Percentiles rank a stretch among this genome's conserved stretches.
phyloP scores from a whole-genome alignment of 495 filamentous ascomycete species.

The Lasiosphaeria ovina region DNA sequence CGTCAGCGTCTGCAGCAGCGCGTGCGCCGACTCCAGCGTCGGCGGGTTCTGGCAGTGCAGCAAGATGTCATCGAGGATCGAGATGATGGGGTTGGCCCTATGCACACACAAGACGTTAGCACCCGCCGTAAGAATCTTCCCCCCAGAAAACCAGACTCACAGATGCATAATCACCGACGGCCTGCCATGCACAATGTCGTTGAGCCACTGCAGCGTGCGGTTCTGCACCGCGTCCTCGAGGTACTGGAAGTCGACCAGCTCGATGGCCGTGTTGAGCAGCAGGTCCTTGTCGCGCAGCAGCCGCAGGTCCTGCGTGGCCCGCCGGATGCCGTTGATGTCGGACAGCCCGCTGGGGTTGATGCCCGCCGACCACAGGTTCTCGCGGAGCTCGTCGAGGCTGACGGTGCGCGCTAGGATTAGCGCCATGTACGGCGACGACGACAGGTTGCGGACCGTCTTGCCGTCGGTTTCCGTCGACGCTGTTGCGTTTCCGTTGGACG shows the following conservation, averaged over 20 bases:
- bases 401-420: slow-evolving; percentile 48
- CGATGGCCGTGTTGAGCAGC: slow-evolving; percentile 54
- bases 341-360: slow-evolving; percentile 38
- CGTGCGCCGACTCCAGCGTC: slow-evolving; percentile 52
- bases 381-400: slow-evolving; percentile 47
- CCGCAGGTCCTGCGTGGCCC: slow-evolving; percentile 41
- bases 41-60: slow-evolving; percentile 51
- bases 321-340: slow-evolving; percentile 18
- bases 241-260: slow-evolving; percentile 56
- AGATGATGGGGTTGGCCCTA: slow-evolving; percentile 45
- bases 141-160: slow-evolving; percentile 32
- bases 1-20: slow-evolving; percentile 49
- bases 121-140: too few species aligned
- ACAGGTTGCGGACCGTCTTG: slow-evolving; percentile 33
- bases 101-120: neutral
- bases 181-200: slow-evolving; percentile 43
- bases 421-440: slow-evolving; percentile 49
- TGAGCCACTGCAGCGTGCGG: slow-evolving; percentile 52
- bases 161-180: slow-evolving; percentile 50
- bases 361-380: slow-evolving; percentile 52
- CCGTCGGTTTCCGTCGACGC: neutral
- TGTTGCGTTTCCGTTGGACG: neutral
- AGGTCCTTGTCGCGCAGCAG: slow-evolving; percentile 54
- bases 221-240: slow-evolving; percentile 54
- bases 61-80: slow-evolving; percentile 54